phyloP scores from a whole-genome alignment of 2,329 filamentous ascomycete genomes.

The Colletotrichum eleusines region DNA sequence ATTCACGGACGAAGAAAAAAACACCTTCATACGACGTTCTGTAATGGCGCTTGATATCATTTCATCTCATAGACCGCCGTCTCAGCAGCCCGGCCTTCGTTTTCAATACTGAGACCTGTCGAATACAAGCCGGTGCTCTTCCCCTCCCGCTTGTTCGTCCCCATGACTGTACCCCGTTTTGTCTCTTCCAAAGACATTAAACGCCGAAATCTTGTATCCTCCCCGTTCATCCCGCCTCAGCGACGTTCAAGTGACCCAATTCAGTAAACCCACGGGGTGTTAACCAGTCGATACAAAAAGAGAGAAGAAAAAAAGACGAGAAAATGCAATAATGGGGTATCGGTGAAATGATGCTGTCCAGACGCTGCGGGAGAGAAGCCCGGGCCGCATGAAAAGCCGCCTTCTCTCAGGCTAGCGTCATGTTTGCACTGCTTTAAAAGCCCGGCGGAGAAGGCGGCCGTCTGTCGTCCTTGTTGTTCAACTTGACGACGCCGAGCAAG shows the following conservation, averaged over 20 bases:
- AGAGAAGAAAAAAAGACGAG: not conserved
- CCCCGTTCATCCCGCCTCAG: not conserved
- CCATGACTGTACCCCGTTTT: slow-evolving; percentile 2
- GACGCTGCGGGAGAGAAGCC: not conserved
- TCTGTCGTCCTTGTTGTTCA: slow-evolving; percentile 23
- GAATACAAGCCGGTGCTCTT: not conserved
- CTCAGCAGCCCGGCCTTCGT: slow-evolving; percentile 6
- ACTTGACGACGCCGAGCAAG: slow-evolving; percentile 35
- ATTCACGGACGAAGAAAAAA: not conserved
- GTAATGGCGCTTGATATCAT: slow-evolving; percentile 22
- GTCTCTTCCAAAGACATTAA: slow-evolving; percentile 22
- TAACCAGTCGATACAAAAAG: slow-evolving; percentile 11
- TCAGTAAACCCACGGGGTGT: not conserved
- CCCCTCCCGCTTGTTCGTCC: not conserved
- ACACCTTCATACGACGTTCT: not conserved
- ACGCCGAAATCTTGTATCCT: slow-evolving; percentile 16
- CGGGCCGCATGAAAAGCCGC: not conserved
- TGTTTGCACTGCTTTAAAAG: not conserved
- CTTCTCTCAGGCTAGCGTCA: not conserved
- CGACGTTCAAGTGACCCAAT: slow-evolving; percentile 8
- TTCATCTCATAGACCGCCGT: slow-evolving; percentile 22
- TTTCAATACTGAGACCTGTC: not conserved
- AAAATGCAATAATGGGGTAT: slow-evolving; percentile 32
- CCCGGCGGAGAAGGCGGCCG: slow-evolving; percentile 12
- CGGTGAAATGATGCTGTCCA: slow-evolving; percentile 24